Evolutionary conservation across 176 grass and related monocot species (phyloP).

Genomic region (Triticum aestivum): IWGSC_CS_RefSeq_v2.1 NC_057801.1:420445964-420446463

Average conservation of each 20-base stretch:
- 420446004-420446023: slow-evolving; percentile 20
- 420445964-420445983: slow-evolving; percentile 34
- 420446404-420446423: background rate
- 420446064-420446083: slow-evolving; percentile 6
- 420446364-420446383: slow-evolving; percentile 15
- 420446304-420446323: slow-evolving; percentile 43
- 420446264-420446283: slow-evolving; percentile 28
- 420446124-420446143: slow-evolving; percentile 25
- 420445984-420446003: slow-evolving; percentile 22
- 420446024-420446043: slow-evolving; percentile 31
- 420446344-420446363: slow-evolving; percentile 18
- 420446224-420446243: slow-evolving; percentile 3
- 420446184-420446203: slow-evolving; percentile 23
- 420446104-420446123: slow-evolving; percentile 26
- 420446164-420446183: slow-evolving; percentile 34
- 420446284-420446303: slow-evolving; percentile 29
- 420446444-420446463: slow-evolving; percentile 47
- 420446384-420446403: slow-evolving; percentile 16
- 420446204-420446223: slow-evolving; percentile 18
- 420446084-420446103: slow-evolving; percentile 17
- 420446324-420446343: slow-evolving; percentile 8
- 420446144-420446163: slow-evolving; percentile 26
- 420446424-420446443: slow-evolving; percentile 15
- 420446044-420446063: background rate
- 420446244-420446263: slow-evolving; percentile 28